Evolutionary conservation across 2,329 filamentous ascomycete genomes (phyloP).

Genomic region (Verticillium dahliae): DNA sequence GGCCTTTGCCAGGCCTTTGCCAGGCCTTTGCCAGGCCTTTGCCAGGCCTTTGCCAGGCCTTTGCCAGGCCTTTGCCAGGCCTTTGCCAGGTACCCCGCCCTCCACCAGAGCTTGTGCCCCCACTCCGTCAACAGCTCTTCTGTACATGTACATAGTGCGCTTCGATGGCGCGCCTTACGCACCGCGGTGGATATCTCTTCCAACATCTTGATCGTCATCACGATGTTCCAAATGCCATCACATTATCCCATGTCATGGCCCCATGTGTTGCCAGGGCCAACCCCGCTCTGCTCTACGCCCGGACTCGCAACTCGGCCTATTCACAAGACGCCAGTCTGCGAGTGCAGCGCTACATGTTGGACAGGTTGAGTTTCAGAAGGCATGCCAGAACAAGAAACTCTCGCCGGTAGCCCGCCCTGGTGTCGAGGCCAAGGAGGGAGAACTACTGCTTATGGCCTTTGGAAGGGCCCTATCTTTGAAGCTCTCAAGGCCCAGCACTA

Average conservation of each 20-base stretch:
- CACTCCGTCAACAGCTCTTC: not conserved
- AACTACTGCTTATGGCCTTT: not conserved
- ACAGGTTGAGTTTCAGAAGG: not conserved
- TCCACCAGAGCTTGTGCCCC: not conserved
- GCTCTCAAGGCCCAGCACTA: no score
- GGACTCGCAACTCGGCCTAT: not conserved
- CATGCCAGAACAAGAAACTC: not conserved
- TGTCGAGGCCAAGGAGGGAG: not conserved
- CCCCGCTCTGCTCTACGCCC: not conserved
- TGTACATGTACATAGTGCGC: not conserved
- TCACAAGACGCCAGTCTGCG: not conserved
- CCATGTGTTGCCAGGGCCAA: not conserved
- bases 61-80: no score
- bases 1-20: no score
- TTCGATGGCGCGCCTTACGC: not conserved
- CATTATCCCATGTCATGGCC: not conserved
- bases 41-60: no score
- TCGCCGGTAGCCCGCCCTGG: not conserved
- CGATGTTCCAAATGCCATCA: not conserved
- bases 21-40: not conserved
- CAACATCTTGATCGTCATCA: not conserved
- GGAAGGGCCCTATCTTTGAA: not conserved
- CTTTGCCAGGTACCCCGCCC: not conserved
- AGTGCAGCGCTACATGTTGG: not conserved
- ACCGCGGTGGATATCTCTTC: not conserved